Conservation (phyloP, 2,329 filamentous ascomycete species). For the Trichoderma sp. region DNA sequence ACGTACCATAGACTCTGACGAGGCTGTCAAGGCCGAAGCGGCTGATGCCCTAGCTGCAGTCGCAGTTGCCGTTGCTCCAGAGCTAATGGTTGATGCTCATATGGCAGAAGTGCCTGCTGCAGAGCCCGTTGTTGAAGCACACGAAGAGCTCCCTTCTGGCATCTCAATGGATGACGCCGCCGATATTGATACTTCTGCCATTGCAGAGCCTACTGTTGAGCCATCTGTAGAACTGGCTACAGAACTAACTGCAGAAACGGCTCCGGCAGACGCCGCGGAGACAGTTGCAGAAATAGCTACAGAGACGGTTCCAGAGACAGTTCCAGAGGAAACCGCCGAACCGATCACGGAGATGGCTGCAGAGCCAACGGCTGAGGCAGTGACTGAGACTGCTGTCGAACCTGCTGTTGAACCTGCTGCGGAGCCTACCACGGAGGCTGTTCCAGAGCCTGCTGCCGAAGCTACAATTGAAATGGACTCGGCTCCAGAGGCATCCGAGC, state of each 20-base stretch:
- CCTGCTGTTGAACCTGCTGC: background rate
- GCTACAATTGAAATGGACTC: background rate
- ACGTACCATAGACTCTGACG: slow-evolving; percentile 29
- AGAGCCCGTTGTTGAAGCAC: slow-evolving; percentile 26
- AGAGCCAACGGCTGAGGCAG: background rate
- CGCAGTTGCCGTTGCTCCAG: slow-evolving; percentile 14
- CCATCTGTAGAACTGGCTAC: background rate
- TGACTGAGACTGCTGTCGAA: background rate
- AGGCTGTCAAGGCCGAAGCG: slow-evolving; percentile 11
- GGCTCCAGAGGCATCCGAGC: background rate
- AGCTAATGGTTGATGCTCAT: slow-evolving; percentile 14
- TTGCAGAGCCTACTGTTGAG: slow-evolving; percentile 23
- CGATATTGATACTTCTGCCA: background rate
- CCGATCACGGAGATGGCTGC: background rate
- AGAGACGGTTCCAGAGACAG: background rate
- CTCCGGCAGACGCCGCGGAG: background rate
- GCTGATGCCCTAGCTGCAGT: slow-evolving; percentile 7
- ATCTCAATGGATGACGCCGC: background rate
- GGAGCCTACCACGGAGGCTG: background rate
- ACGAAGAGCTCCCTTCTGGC: background rate
- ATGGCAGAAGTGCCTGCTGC: slow-evolving; percentile 5
- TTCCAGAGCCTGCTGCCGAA: background rate
- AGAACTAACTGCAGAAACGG: background rate
- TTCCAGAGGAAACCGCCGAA: background rate
- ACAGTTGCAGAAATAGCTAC: background rate